phyloP scores from a whole-genome alignment of 352 stramenopile genomes.

The Phytophthora europaea region DNA sequence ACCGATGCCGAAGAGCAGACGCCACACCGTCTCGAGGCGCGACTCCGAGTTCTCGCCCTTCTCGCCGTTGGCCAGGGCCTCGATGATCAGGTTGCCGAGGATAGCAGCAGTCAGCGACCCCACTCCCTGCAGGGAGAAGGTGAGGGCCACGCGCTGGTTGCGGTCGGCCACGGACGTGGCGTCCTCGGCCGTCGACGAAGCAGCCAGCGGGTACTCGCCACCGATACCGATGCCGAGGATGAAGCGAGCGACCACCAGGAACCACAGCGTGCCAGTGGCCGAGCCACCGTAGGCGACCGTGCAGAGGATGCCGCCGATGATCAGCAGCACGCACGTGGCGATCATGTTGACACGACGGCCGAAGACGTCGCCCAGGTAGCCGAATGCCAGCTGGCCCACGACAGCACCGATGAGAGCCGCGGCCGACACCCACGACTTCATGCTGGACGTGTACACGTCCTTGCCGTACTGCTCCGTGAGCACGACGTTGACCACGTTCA shows the following conservation, averaged over 20 bases:
- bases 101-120: slow-evolving; percentile 68
- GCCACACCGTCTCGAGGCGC: slow-evolving; percentile 75
- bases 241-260: slow-evolving; percentile 66
- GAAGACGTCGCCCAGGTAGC: slow-evolving; percentile 60
- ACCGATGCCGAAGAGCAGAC: slow-evolving; percentile 69
- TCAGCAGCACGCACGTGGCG: slow-evolving; percentile 69
- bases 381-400: slow-evolving; percentile 61
- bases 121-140: slow-evolving; percentile 77
- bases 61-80: slow-evolving; percentile 50
- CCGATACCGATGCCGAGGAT: slow-evolving; percentile 75
- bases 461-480: slow-evolving; percentile 66
- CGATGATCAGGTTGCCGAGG: slow-evolving; percentile 70
- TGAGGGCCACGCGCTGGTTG: slow-evolving; percentile 66
- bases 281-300: slow-evolving; percentile 61
- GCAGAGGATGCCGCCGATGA: slow-evolving; percentile 73
- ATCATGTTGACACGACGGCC: slow-evolving; percentile 70
- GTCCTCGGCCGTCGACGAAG: slow-evolving; percentile 69
- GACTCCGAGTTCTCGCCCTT: slow-evolving; percentile 47
- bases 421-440: slow-evolving; percentile 61
- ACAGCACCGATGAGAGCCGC: slow-evolving; percentile 59
- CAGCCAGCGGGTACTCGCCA: slow-evolving; percentile 61
- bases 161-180: slow-evolving; percentile 54
- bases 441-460: slow-evolving; percentile 59
- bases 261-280: slow-evolving; percentile 57
- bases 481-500: slow-evolving; percentile 74